Base-by-base conservation (phyloP, 2,329 filamentous ascomycete genomes). In the Trichoderma citrinoviride region DNA sequence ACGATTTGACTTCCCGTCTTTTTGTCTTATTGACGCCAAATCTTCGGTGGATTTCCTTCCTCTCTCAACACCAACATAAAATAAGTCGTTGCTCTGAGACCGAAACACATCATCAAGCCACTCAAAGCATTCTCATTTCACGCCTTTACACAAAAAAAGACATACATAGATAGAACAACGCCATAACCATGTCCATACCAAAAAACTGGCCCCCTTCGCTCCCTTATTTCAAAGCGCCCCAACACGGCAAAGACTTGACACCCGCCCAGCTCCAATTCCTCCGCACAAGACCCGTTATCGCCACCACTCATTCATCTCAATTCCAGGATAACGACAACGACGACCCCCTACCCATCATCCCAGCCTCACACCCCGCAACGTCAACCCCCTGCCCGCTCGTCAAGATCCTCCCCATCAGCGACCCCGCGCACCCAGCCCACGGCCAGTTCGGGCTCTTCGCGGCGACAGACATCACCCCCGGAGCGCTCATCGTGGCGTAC, bases 401-500 rank as follows among this genome's bases (percentile, higher is more conserved):
- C 61, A 81, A 75, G 67, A 88, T 90, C 69, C 79, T 79, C 12
- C 75, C 77, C 40, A 89, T 90, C 67, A 71, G 70, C 0, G 73
- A 81, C 58, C 73, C 80, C 0, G 68, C 73, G 0, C 87, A 90
- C 70, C 87, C 87, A 0, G 87, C 87, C 14, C 69, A 77, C 69
- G 82, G 83, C 4, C 87, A 90, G 73, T 74, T 72, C 57, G 87
- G 87, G 0, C 83, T 90, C 37, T 89, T 88, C 70, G 86, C 87
- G 4, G 75, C 82, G 1, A 80, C 79, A 7, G 72, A 81, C 61
- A 79, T 90, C 10, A 71, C 77, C 14, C 81, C 87, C 0, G 85
- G 84, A 1, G 76, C 79, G 1, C 82, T 89, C 49, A 80, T 90
- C 56, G 69, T 89, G n/a, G 82, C 83, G 19, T 90, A 90, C 72